These are phyloP conservation scores for Coniella lustricola DNA, from an alignment of 2,329 filamentous ascomycete species.

Conservation along the genomic window DNA sequence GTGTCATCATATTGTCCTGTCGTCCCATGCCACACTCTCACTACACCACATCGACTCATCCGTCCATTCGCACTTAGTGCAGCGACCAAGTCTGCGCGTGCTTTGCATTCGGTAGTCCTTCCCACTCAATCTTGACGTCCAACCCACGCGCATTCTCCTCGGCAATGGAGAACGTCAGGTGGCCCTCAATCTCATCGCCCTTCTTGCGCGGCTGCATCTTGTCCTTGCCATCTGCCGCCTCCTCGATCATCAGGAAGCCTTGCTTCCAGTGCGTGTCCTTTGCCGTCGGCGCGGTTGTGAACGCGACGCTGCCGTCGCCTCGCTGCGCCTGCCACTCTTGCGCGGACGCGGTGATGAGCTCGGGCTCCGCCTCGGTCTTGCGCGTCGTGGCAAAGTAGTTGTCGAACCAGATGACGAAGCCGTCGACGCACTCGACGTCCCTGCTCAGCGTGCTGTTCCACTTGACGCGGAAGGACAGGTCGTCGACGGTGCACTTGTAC, in stretches of 20 bases:
- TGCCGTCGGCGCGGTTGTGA: slow-evolving; percentile 76
- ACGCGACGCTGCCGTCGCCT: slow-evolving; percentile 60
- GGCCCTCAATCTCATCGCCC: slow-evolving; percentile 55
- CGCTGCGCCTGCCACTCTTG: slow-evolving; percentile 55
- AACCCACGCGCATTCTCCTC: slow-evolving; percentile 63
- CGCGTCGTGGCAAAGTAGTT: slow-evolving; percentile 73
- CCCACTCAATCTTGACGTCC: slow-evolving; percentile 59
- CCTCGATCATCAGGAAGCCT: slow-evolving; percentile 64
- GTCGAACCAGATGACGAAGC: slow-evolving; percentile 89
- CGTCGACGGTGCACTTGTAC: slow-evolving; percentile 61
- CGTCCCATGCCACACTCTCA: too few relatives aligned
- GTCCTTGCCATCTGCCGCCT: slow-evolving; percentile 38
- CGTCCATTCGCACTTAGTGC: slow-evolving; percentile 26
- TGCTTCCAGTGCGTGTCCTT: slow-evolving; percentile 88
- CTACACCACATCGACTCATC: background rate
- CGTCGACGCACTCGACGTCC: slow-evolving; percentile 67
- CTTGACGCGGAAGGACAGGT: slow-evolving; percentile 66
- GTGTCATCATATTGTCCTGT: too few relatives aligned
- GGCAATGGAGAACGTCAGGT: slow-evolving; percentile 63
- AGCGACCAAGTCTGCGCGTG: slow-evolving; percentile 44
- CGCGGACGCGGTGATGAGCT: slow-evolving; percentile 49
- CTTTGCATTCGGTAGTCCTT: slow-evolving; percentile 23
- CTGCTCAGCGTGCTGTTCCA: slow-evolving; percentile 57
- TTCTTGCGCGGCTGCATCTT: slow-evolving; percentile 34
- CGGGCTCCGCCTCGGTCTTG: slow-evolving; percentile 34